Evolutionary conservation across 352 stramenopile genomes (phyloP).

Genomic region (Pythium utonaiense): DNA sequence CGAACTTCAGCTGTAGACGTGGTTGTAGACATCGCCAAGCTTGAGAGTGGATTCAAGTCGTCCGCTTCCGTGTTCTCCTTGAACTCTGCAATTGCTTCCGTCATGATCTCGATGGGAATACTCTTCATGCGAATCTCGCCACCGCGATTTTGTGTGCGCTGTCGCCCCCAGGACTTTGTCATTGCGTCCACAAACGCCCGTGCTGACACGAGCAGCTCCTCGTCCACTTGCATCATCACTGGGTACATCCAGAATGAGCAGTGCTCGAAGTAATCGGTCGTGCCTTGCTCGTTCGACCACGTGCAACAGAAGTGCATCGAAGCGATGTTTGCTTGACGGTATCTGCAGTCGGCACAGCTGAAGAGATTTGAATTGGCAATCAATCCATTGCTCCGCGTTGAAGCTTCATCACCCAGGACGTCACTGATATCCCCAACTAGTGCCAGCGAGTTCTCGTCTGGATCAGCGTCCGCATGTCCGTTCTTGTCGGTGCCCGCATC

Average conservation of each 20-base stretch:
- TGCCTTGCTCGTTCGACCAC: conserved; percentile 87
- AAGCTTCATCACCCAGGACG: conserved; percentile 17
- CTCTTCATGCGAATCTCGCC: conserved; percentile 81
- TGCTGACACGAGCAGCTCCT: conserved; percentile 76
- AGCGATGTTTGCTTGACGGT: conserved; percentile 70
- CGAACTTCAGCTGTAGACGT: conserved; percentile 67
- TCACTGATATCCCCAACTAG: conserved; percentile 17
- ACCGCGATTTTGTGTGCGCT: conserved; percentile 62
- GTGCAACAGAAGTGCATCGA: conserved; percentile 87
- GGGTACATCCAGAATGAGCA: conserved; percentile 86
- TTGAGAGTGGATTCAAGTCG: conserved; percentile 77
- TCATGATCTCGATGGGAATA: conserved; percentile 81
- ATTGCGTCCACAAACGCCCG: conserved; percentile 75
- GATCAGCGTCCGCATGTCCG: conserved; percentile 24
- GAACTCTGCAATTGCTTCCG: conserved; percentile 66
- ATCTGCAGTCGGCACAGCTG: conserved; percentile 81
- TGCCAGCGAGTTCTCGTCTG: conserved; percentile 8
- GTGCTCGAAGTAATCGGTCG: conserved; percentile 88
- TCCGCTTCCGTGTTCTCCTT: conserved; percentile 74
- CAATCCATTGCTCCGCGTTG: conserved; percentile 33
- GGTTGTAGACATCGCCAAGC: conserved; percentile 55
- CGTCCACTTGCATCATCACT: conserved; percentile 80
- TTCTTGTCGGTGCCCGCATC: conserved; percentile 43
- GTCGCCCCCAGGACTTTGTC: conserved; percentile 49
- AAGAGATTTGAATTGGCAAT: conserved; percentile 71